Evolutionary conservation across 768 basidiomycete species (phyloP), one percentile per base, ranked within the genome.

Genomic region (Trametes meyenii): DNA sequence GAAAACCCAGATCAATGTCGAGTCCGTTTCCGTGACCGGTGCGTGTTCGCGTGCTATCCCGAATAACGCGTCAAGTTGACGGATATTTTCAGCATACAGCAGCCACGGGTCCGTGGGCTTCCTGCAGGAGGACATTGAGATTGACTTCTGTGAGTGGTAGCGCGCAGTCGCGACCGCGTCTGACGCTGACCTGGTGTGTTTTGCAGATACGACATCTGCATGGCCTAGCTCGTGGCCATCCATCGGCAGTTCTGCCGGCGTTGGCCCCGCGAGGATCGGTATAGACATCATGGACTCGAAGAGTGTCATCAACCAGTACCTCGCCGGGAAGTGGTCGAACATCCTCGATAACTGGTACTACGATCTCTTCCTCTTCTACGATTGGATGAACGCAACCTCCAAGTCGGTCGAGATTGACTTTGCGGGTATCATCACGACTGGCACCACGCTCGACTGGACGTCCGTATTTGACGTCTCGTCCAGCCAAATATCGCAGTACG

Each of bases 291-390:
- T 49, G 49, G 26, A 64, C 45, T 50, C 58, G 29, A 51, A 54
- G 48, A 55, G 48, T 36, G 42, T 50, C 26, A 60, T 60, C 11
- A 55, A 59, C 62, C 35, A 55, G 52, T 64, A 64, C 58, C n/a
- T 59, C 24, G 29, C 57, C 19, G 33, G 19, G 33, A 59, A 59
- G 49, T 60, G 53, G 49, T 45, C 58, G 26, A 44, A 43, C n/a
- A 42, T 44, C 45, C 46, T 44, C 57, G 23, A 44, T 52, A 56
- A 59, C 40, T 60, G 58, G 62, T 60, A 60, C 58, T 64, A 64
- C 50, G 62, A 64, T 36, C 43, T 60, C 53, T 21, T 64, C 24
- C 14, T 54, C 38, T 45, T 54, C 38, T 64, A 51, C 43, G 58
- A 64, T 43, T 64, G 58, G 62, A 42, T 26, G 50, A 46, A 48